Evolutionary conservation across 192 early-diverging fungal species (phyloP), one percentile per base, ranked within the genome.

Genomic region (Coemansia sp.): DNA sequence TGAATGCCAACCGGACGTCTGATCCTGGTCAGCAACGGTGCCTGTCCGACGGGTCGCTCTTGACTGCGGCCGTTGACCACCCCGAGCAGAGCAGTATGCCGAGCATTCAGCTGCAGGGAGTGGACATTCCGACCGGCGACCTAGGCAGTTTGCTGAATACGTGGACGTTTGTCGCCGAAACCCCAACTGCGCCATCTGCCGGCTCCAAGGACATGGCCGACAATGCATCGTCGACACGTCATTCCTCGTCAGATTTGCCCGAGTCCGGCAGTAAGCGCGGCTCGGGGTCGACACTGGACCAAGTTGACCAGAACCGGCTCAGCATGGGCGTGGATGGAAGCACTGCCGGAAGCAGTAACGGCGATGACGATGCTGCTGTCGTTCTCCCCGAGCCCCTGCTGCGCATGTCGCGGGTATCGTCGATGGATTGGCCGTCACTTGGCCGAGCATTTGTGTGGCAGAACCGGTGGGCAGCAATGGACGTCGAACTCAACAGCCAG

Each of bases 111-210:
- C 41, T 16, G 17, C 56, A 49, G n/a, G 52, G 50, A 11, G 47
- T 72, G 8, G 40, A 64, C 16, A 72, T 72, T 36, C 68, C 68
- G 3, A 55, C 56, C 1, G 62, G 62, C 21, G 49, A 45, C 6
- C 28, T 72, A 7, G 61, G 46, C 29, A 52, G 56, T 0, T 31
- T 72, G 56, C 68, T 64, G 16, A 72, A 56, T 21, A 56, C 68
- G 2, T 72, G 68, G 68, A 60, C 60, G 7, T 51, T 56, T 47
- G 29, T 48, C 0, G 25, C 43, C n/a, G 51, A 54, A n/a, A n/a
- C n/a, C n/a, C n/a, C n/a, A n/a, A n/a, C n/a, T n/a, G n/a, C n/a
- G n/a, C n/a, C n/a, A n/a, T n/a, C n/a, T n/a, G n/a, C n/a, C n/a
- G n/a, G n/a, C n/a, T n/a, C n/a, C n/a, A n/a, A n/a, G n/a, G n/a